phyloP scores from a whole-genome alignment of 2,329 filamentous ascomycete genomes.

The Colletotrichum agaves region DNA sequence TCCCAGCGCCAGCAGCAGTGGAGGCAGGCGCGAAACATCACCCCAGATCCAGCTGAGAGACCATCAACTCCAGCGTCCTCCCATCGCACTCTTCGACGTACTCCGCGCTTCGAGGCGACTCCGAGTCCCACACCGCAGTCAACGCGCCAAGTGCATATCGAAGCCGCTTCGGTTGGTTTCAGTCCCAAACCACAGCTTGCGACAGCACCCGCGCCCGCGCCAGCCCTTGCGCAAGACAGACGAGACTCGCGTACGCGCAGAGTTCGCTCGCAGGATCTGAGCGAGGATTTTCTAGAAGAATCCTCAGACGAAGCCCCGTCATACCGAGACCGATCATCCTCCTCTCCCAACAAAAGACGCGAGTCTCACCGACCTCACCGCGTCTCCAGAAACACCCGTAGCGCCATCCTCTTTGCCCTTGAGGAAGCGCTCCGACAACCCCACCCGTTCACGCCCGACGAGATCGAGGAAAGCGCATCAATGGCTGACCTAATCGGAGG shows the following conservation, averaged over 20 bases:
- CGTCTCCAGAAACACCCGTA: conserved; percentile 86
- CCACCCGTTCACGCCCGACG: conserved; percentile 83
- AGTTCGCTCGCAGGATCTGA: conserved; percentile 61
- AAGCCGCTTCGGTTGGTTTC: conserved; percentile 60
- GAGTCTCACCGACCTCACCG: conserved; percentile 60
- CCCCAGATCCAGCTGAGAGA: conserved; percentile 53
- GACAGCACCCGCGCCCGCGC: conserved; percentile 43
- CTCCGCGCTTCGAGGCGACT: conserved; percentile 60
- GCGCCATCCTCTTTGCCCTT: conserved; percentile 90
- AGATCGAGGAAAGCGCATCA: conserved; percentile 86
- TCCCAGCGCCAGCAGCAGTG: conserved; percentile 55
- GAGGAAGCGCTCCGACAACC: conserved; percentile 90
- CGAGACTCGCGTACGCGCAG: conserved; percentile 43
- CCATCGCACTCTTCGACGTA: conserved; percentile 60
- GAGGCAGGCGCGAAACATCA: conserved; percentile 51
- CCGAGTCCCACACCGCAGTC: conserved; percentile 54
- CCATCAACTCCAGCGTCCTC: conserved; percentile 58
- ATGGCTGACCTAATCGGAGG: conserved; percentile 84
- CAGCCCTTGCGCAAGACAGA: conserved; percentile 35
- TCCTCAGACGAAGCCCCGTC: conserved; percentile 46
- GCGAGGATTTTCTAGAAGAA: conserved; percentile 56
- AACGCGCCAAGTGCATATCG: conserved; percentile 55
- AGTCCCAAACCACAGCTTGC: conserved; percentile 53
- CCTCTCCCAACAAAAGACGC: conserved; percentile 46
- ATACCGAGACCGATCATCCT: conserved; percentile 39